Evolutionary conservation across 2,329 filamentous ascomycete genomes (phyloP).

Genomic region (Sordariomycetes sp.): DNA sequence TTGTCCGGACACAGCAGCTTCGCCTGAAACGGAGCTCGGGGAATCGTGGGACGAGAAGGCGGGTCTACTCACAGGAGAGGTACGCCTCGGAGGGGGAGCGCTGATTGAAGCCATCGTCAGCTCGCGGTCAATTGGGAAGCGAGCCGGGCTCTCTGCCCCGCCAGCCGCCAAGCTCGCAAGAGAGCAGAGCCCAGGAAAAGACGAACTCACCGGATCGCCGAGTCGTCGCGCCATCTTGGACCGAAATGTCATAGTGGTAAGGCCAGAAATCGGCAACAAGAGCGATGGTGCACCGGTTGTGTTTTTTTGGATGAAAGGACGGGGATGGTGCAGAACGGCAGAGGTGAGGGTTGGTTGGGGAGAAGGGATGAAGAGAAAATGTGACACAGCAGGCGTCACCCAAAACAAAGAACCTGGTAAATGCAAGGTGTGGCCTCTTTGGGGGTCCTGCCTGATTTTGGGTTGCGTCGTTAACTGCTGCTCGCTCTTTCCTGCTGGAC

Average conservation of each 20-base stretch:
- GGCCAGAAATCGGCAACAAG: neutral
- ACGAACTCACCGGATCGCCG: slow-evolving; percentile 30
- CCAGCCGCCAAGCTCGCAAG: neutral
- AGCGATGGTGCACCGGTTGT: neutral
- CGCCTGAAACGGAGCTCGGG: neutral
- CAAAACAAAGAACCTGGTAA: no score
- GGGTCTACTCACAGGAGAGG: slow-evolving; percentile 30
- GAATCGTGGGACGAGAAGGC: neutral
- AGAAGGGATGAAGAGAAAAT: no score
- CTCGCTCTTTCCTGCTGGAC: no score
- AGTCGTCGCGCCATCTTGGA: slow-evolving; percentile 32
- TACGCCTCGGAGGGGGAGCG: slow-evolving; percentile 28
- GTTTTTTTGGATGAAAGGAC: no score
- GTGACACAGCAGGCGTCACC: no score
- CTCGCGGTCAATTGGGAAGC: neutral
- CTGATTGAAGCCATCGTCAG: slow-evolving; percentile 7
- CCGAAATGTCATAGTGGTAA: slow-evolving; percentile 15
- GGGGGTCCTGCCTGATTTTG: no score
- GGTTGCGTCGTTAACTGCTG: no score
- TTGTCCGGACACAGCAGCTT: neutral
- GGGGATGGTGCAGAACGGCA: no score
- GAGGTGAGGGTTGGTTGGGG: no score
- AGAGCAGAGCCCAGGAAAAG: neutral
- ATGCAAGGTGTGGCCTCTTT: no score
- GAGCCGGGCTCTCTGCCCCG: neutral